These are phyloP conservation scores for Sporopachydermia cereana DNA, from an alignment of 1,139 yeast species.

Conservation along the genomic window DNA sequence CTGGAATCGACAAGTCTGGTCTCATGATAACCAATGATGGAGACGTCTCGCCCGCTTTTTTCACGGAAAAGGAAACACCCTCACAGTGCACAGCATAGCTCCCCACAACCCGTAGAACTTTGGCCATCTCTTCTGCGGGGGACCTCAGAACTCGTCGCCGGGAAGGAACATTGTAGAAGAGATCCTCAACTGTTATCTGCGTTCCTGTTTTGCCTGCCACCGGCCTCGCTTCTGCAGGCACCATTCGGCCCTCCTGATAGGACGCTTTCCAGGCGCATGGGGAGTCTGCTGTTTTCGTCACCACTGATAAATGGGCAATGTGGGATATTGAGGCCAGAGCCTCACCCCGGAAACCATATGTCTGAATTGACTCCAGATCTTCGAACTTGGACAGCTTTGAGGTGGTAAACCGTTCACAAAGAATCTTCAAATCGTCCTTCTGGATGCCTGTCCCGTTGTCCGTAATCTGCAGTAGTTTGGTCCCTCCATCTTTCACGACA, in stretches of 20 bases:
- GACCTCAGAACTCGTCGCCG: slow-evolving; percentile 56
- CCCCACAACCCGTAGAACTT: slow-evolving; percentile 73
- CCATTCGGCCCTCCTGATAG: slow-evolving; percentile 52
- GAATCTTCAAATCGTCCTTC: slow-evolving; percentile 39
- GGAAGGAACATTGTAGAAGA: slow-evolving; percentile 82
- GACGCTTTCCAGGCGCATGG: slow-evolving; percentile 58
- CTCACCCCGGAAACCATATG: slow-evolving; percentile 79
- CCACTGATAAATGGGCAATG: slow-evolving; percentile 53
- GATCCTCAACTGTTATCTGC: slow-evolving; percentile 71
- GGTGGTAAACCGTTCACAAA: slow-evolving; percentile 61
- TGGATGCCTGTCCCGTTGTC: slow-evolving; percentile 75
- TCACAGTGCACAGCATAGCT: slow-evolving; percentile 69
- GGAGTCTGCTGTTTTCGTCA: slow-evolving; percentile 53
- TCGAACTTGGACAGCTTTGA: slow-evolving; percentile 47
- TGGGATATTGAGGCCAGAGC: slow-evolving; percentile 65
- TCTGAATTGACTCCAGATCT: slow-evolving; percentile 37
- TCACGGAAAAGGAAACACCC: slow-evolving; percentile 66
- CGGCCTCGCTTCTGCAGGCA: slow-evolving; percentile 46
- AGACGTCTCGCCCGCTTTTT: slow-evolving; percentile 50
- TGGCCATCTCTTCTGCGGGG: slow-evolving; percentile 62
- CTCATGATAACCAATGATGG: slow-evolving; percentile 16
- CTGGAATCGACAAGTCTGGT: slow-evolving; percentile 23
- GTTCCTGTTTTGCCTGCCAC: slow-evolving; percentile 87
- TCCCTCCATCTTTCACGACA: slow-evolving; percentile 52
- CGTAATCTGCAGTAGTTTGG: slow-evolving; percentile 46